Conservation (phyloP, 257 asterid species). For the Euphrasia confusa region DNA sequence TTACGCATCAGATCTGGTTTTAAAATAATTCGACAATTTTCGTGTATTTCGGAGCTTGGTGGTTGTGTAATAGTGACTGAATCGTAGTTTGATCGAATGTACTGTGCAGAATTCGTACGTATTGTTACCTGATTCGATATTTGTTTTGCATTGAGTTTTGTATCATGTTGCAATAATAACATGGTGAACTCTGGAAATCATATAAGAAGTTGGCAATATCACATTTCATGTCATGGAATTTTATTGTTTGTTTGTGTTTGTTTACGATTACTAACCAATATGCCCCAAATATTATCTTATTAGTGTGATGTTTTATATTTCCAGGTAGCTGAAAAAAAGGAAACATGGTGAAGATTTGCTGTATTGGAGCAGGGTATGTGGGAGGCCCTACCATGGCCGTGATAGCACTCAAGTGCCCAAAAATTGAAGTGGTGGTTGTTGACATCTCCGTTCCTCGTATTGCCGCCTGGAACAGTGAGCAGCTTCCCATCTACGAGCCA, state of each 20-base stretch:
- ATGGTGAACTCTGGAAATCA: not conserved
- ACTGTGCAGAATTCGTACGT: constrained; percentile 10
- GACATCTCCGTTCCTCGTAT: constrained; percentile 87
- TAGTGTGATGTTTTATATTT: constrained; percentile 12
- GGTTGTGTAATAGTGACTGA: not conserved
- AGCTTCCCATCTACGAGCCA: constrained; percentile 94
- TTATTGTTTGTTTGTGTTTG: not conserved
- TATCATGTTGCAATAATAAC: not conserved
- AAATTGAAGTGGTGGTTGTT: constrained; percentile 73
- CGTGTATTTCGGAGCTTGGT: constrained; percentile 11
- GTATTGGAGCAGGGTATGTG: constrained; percentile 94
- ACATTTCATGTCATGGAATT: constrained; percentile 3
- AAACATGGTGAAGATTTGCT: constrained; percentile 94
- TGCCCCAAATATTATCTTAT: constrained; percentile 5
- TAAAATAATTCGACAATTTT: not conserved
- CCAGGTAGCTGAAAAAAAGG: constrained; percentile 31
- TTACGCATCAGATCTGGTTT: constrained; percentile 21
- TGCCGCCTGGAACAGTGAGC: constrained; percentile 88
- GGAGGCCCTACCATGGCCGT: constrained; percentile 99
- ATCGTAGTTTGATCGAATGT: not conserved
- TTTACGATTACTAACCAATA: constrained; percentile 1
- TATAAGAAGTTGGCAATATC: not conserved
- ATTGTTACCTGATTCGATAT: not conserved
- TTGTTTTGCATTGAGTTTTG: not conserved
- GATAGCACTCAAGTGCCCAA: constrained; percentile 89